phyloP scores from a whole-genome alignment of 345 rosid genomes.

The Cardamine resedifolia region DNA sequence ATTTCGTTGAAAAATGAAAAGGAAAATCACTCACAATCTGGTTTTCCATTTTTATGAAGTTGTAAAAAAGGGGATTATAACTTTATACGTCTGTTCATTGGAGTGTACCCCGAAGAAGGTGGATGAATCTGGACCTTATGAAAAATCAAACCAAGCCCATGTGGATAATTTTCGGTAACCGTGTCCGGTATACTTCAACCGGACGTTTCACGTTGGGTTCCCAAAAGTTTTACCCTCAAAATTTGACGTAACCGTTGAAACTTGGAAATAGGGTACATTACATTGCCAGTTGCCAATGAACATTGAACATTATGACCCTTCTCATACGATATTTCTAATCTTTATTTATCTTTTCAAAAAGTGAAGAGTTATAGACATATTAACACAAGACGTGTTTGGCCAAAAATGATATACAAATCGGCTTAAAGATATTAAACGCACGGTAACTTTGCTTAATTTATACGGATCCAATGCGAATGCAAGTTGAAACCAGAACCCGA shows the following conservation, averaged over 20 bases:
- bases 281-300: constrained; percentile 24
- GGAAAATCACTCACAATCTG: neutral
- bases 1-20: neutral
- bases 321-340: neutral
- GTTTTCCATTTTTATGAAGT: neutral
- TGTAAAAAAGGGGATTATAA: neutral
- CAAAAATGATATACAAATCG: neutral
- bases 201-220: constrained; percentile 30
- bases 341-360: neutral
- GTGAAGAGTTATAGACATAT: neutral
- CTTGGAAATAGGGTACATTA: neutral
- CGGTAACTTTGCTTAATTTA: constrained; percentile 17
- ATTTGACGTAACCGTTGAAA: constrained; percentile 15
- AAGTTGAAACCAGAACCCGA: constrained; percentile 29
- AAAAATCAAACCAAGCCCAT: constrained; percentile 30
- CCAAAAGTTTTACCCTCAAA: constrained; percentile 23
- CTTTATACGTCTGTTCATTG: neutral
- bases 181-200: constrained; percentile 42
- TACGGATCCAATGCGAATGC: constrained; percentile 32
- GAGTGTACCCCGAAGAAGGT: constrained; percentile 15
- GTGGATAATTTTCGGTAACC: constrained; percentile 33
- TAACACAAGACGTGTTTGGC: neutral
- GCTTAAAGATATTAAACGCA: neutral
- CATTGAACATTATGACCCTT: constrained; percentile 12
- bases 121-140: constrained; percentile 35